phyloP scores from a whole-genome alignment of 345 rosid genomes.

The Sonneratia alba region DNA sequence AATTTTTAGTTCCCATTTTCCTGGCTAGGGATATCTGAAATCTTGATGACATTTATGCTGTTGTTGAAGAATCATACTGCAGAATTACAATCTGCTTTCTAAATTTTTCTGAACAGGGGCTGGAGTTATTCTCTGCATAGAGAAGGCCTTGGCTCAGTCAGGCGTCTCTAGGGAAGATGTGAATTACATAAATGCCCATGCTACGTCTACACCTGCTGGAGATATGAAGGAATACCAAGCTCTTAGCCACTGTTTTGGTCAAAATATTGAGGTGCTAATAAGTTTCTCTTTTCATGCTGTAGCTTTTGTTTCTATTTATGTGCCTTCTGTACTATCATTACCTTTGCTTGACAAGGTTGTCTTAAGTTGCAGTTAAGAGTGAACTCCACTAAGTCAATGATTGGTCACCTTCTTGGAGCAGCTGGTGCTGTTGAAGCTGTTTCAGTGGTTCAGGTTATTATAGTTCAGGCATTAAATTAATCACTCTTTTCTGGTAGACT shows the following conservation, averaged over 20 bases:
- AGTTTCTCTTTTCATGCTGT: not conserved
- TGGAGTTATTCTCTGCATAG: slow-evolving; percentile 43
- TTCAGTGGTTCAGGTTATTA: slow-evolving; percentile 29
- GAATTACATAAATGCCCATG: slow-evolving; percentile 58
- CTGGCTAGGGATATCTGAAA: not conserved
- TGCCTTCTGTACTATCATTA: not conserved
- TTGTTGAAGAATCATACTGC: not conserved
- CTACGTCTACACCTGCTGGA: slow-evolving; percentile 44
- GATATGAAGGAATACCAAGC: slow-evolving; percentile 45
- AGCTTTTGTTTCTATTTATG: not conserved
- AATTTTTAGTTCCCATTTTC: not conserved
- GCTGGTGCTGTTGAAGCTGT: slow-evolving; percentile 39
- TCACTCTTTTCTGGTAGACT: not conserved
- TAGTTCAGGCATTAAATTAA: not conserved
- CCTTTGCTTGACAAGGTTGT: not conserved
- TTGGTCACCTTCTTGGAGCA: slow-evolving; percentile 37
- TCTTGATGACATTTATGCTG: not conserved
- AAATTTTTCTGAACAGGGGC: slow-evolving; percentile 20
- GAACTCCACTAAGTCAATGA: slow-evolving; percentile 41
- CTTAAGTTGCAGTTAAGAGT: slow-evolving; percentile 20
- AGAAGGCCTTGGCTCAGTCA: slow-evolving; percentile 40
- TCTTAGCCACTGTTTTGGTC: slow-evolving; percentile 32
- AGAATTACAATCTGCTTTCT: not conserved
- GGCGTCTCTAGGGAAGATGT: slow-evolving; percentile 44
- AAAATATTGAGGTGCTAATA: slow-evolving; percentile 27